Evolutionary conservation across 1,284 basidiomycete genomes (phyloP).

Genomic region (Puccinia novopanici): DNA sequence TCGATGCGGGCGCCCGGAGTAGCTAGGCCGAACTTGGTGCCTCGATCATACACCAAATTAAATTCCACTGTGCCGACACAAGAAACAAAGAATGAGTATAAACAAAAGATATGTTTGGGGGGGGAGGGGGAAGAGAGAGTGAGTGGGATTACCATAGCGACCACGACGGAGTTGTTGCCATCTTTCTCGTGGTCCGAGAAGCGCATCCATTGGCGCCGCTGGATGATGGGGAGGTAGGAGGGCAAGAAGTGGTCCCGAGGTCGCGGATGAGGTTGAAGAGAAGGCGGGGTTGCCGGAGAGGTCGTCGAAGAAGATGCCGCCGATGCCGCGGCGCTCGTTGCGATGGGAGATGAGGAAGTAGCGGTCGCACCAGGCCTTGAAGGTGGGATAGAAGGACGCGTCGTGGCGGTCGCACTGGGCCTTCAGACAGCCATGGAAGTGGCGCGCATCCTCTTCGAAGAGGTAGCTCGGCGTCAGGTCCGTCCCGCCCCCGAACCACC

Average conservation of each 20-base stretch:
- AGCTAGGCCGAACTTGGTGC: conserved; percentile 74
- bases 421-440: conserved; percentile 83
- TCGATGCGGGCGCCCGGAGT: conserved; percentile 89
- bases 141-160: conserved; percentile 42
- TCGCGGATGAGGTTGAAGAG: conserved; percentile 75
- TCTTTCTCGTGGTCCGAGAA: conserved; percentile 68
- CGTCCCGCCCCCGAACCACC: conserved; percentile 99
- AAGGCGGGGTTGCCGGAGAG: conserved; percentile 70
- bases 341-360: conserved; percentile 96
- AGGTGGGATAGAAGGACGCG: conserved; percentile 70
- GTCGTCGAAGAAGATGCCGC: conserved; percentile 97
- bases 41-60: conserved; percentile 80
- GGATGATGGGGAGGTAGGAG: conserved; percentile 80
- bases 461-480: conserved; percentile 95
- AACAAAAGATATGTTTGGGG: conserved; percentile 66
- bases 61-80: conserved; percentile 86
- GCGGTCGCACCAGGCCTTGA: conserved; percentile 96
- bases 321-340: conserved; percentile 84
- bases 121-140: no score
- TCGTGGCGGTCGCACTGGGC: conserved; percentile 74
- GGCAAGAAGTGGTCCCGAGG: conserved; percentile 80
- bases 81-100: background rate
- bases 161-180: conserved; percentile 83
- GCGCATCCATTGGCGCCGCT: conserved; percentile 64
- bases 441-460: conserved; percentile 78